These are phyloP conservation scores for Verticillium alfalfae DNA, from an alignment of 2,329 filamentous ascomycete species.

Conservation along the genomic window DNA sequence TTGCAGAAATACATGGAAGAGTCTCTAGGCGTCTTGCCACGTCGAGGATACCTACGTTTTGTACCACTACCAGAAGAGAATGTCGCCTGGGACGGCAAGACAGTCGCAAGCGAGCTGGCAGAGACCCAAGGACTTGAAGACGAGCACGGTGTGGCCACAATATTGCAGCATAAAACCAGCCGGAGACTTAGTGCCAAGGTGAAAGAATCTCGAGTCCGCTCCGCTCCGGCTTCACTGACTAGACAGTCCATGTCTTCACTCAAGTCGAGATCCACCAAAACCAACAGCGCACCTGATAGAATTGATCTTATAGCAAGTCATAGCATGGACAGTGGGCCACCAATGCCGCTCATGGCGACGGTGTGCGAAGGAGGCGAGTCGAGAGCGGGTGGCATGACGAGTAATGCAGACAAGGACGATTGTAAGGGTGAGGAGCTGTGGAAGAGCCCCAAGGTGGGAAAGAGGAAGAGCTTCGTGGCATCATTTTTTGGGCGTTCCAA, in stretches of 20 bases:
- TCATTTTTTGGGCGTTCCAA: constrained; percentile 28
- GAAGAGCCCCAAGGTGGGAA: constrained; percentile 22
- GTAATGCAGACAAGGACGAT: too few relatives aligned
- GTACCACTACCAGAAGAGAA: constrained; percentile 64
- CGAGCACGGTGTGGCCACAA: constrained; percentile 8
- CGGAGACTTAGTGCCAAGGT: constrained; percentile 32
- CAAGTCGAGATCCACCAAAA: neutral
- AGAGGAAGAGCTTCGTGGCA: constrained; percentile 42
- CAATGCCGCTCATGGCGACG: neutral
- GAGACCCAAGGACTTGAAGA: constrained; percentile 32
- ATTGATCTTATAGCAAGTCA: neutral
- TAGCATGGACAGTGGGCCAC: neutral
- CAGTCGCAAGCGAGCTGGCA: constrained; percentile 62
- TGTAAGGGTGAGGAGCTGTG: neutral
- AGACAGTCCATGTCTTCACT: neutral
- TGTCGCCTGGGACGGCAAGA: constrained; percentile 65
- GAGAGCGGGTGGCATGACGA: neutral
- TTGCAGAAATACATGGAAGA: constrained; percentile 73
- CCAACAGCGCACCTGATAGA: neutral
- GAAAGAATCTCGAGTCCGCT: neutral
- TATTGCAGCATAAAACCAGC: constrained; percentile 11
- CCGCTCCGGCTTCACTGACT: neutral
- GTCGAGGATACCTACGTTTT: constrained; percentile 70
- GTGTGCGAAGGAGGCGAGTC: neutral
- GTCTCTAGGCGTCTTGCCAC: constrained; percentile 57